Percentiles rank a stretch among this genome's conserved stretches.
phyloP scores from a whole-genome alignment of 306 rosid species.

The Sphenostylis stenocarpa region DNA sequence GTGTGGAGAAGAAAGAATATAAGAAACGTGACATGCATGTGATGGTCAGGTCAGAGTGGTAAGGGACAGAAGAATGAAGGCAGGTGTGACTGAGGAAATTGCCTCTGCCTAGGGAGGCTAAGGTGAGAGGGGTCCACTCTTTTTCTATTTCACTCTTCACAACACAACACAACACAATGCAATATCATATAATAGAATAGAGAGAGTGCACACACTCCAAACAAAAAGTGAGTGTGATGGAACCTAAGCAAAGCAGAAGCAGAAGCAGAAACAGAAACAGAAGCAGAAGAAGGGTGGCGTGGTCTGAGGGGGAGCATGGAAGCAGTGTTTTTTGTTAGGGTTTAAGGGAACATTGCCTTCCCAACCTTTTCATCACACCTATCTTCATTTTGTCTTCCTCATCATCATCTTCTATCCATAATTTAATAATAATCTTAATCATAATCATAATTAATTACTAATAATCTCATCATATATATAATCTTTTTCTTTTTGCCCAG shows the following conservation, averaged over 20 bases:
- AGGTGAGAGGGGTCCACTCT: too few species aligned
- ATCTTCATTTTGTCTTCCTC: slow-evolving; percentile 54
- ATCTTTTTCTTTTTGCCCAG: background rate
- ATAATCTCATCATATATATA: background rate
- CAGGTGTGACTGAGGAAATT: background rate
- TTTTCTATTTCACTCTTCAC: too few species aligned
- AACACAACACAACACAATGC: too few species aligned
- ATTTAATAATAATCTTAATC: too few species aligned
- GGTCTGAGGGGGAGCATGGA: slow-evolving; percentile 54
- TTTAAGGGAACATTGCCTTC: slow-evolving; percentile 65
- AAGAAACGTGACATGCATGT: too few species aligned
- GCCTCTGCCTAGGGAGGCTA: background rate
- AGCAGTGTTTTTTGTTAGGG: slow-evolving; percentile 53
- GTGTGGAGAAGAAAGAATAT: background rate
- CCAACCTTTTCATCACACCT: slow-evolving; percentile 41
- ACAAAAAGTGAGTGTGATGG: slow-evolving; percentile 45
- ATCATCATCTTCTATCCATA: background rate
- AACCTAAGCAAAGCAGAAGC: slow-evolving; percentile 6
- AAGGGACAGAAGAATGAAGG: background rate
- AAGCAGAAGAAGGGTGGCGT: slow-evolving; percentile 39
- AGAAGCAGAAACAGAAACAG: background rate
- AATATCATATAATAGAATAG: too few species aligned
- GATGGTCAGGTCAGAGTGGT: background rate
- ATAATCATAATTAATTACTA: too few species aligned
- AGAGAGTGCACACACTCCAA: slow-evolving; percentile 28